Evolutionary conservation across 2,329 filamentous ascomycete genomes (phyloP).

Genomic region (Ophiobolus disseminans): DNA sequence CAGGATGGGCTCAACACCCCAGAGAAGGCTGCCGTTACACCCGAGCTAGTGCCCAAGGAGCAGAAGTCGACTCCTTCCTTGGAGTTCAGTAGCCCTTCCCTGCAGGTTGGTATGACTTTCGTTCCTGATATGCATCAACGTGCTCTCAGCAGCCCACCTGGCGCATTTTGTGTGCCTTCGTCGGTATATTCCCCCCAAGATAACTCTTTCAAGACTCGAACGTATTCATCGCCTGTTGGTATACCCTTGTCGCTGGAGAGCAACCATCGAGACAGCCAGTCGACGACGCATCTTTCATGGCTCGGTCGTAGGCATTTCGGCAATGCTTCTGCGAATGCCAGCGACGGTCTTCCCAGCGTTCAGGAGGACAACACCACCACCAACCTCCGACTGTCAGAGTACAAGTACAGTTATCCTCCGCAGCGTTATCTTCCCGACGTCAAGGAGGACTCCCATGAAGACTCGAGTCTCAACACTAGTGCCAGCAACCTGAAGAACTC

Average conservation of each 20-base stretch:
- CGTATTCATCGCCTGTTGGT: constrained; percentile 20
- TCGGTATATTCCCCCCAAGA: constrained; percentile 36
- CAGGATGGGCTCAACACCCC: constrained; percentile 15
- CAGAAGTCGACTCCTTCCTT: neutral
- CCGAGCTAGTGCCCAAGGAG: constrained; percentile 10
- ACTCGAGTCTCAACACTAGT: constrained; percentile 52
- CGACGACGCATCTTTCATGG: constrained; percentile 46
- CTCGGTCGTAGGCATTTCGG: constrained; percentile 21
- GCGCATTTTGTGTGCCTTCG: constrained; percentile 21
- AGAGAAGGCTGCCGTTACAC: constrained; percentile 19
- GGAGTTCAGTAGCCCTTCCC: constrained; percentile 9
- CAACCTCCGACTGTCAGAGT: constrained; percentile 40
- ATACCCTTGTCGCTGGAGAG: constrained; percentile 16
- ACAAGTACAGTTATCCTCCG: constrained; percentile 39
- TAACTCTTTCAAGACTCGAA: constrained; percentile 19
- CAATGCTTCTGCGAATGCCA: constrained; percentile 8
- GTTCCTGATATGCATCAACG: constrained; percentile 15
- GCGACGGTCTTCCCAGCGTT: constrained; percentile 19
- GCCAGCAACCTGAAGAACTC: constrained; percentile 42
- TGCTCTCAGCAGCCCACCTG: constrained; percentile 19
- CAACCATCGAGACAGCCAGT: constrained; percentile 40
- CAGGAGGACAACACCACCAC: constrained; percentile 44
- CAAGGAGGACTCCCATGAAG: constrained; percentile 58
- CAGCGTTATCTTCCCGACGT: constrained; percentile 51
- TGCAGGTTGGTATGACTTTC: constrained; percentile 3